Conservation (phyloP, 495 filamentous ascomycete genomes). For the Penicillium daleae region DNA sequence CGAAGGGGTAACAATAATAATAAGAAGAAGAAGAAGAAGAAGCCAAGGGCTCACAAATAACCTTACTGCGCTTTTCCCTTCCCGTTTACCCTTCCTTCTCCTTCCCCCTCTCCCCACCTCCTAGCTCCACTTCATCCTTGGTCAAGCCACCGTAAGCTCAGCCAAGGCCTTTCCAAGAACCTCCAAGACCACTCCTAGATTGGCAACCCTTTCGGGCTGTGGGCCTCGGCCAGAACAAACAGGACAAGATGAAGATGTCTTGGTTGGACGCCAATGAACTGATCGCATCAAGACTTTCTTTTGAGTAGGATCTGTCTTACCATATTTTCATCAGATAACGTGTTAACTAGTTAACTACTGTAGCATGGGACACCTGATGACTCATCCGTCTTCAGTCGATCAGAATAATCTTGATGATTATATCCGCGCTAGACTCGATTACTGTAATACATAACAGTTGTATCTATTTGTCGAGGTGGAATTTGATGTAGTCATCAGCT, state of each 20-base stretch:
- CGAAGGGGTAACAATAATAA: too few species aligned
- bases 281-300: constrained; percentile 9
- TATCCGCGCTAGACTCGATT: background rate
- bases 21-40: too few species aligned
- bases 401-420: background rate
- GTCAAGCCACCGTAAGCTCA: constrained; percentile 34
- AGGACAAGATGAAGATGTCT: constrained; percentile 5
- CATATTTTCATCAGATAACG: background rate
- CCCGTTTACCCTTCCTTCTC: background rate
- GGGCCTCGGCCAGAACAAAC: background rate
- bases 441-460: too few species aligned
- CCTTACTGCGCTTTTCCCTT: constrained; percentile 22
- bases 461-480: background rate
- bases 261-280: background rate
- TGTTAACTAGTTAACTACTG: too few species aligned
- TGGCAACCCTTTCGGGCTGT: constrained; percentile 4
- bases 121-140: constrained; percentile 8
- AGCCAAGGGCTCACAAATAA: constrained; percentile 26
- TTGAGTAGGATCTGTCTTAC: constrained; percentile 12
- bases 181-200: constrained; percentile 17
- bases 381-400: background rate
- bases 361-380: background rate
- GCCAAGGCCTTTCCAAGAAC: constrained; percentile 28
- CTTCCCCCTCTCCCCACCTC: background rate
- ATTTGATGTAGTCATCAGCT: background rate